These are phyloP conservation scores for Pythium phragmitis DNA, from an alignment of 352 stramenopile species.

Conservation along the genomic window DNA sequence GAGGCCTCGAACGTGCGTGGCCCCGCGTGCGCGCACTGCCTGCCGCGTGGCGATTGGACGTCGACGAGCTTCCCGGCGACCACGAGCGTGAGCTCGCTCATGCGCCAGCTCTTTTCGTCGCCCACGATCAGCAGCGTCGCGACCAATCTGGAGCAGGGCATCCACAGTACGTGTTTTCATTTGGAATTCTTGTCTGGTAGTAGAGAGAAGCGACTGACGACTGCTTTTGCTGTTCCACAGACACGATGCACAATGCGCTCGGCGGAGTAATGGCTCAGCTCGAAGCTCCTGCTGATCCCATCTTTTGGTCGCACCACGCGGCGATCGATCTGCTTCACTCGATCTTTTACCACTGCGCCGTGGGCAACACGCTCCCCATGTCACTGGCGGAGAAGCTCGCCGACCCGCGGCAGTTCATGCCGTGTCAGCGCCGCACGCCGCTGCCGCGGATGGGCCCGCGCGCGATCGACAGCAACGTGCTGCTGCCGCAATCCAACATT, in stretches of 20 bases:
- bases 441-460: constrained; percentile 25
- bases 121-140: constrained; percentile 68
- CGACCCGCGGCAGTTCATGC: constrained; percentile 61
- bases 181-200: background rate
- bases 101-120: constrained; percentile 67
- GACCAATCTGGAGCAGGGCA: constrained; percentile 62
- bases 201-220: background rate
- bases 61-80: constrained; percentile 55
- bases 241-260: constrained; percentile 80
- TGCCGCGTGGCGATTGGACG: constrained; percentile 71
- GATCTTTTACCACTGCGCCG: constrained; percentile 81
- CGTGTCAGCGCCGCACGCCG: constrained; percentile 45
- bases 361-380: constrained; percentile 60
- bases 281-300: constrained; percentile 76
- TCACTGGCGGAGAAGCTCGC: constrained; percentile 50
- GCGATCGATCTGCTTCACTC: constrained; percentile 83
- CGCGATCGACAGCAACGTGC: constrained; percentile 44
- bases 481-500: constrained; percentile 58
- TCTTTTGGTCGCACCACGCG: constrained; percentile 88
- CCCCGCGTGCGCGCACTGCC: constrained; percentile 49
- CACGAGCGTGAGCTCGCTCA: constrained; percentile 69
- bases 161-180: constrained; percentile 66
- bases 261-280: constrained; percentile 66
- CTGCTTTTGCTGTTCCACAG: constrained; percentile 26
- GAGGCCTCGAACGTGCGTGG: constrained; percentile 49